Conservation (phyloP, 2,329 filamentous ascomycete species). For the Knufia fluminis region DNA sequence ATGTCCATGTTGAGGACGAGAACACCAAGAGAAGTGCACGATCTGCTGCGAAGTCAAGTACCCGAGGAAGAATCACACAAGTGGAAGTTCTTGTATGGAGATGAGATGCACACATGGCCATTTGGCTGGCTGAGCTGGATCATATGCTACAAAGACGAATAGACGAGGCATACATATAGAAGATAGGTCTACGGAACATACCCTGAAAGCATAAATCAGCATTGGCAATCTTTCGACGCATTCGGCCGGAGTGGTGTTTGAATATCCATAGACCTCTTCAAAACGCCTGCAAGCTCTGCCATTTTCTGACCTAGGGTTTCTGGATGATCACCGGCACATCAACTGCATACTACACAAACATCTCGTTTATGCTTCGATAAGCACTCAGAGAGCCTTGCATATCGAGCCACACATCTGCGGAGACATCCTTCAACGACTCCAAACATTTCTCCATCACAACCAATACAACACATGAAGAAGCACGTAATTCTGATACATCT, state of each 20-base stretch:
- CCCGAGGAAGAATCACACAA: slow-evolving; percentile 15
- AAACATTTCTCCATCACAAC: neutral
- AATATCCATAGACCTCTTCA: no score
- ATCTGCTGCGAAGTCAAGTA: slow-evolving; percentile 39
- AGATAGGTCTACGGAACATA: no score
- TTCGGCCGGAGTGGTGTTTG: no score
- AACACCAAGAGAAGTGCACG: slow-evolving; percentile 55
- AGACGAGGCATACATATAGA: no score
- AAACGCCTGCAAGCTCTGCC: no score
- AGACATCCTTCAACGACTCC: neutral
- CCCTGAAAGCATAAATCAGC: no score
- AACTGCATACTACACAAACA: neutral
- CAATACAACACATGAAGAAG: neutral
- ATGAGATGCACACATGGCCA: slow-evolving; percentile 20
- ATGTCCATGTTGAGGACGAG: slow-evolving; percentile 60
- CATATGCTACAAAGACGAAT: slow-evolving; percentile 21
- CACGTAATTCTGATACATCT: neutral
- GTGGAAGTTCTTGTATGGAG: slow-evolving; percentile 23
- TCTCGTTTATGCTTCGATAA: neutral
- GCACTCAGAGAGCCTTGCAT: neutral
- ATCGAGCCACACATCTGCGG: neutral
- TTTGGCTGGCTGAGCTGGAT: slow-evolving; percentile 22
- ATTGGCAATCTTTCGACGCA: no score
- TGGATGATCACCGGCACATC: no score
- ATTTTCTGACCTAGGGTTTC: no score